phyloP scores from a whole-genome alignment of 768 basidiomycete species.

The Sporobolomyces pararoseus region DNA sequence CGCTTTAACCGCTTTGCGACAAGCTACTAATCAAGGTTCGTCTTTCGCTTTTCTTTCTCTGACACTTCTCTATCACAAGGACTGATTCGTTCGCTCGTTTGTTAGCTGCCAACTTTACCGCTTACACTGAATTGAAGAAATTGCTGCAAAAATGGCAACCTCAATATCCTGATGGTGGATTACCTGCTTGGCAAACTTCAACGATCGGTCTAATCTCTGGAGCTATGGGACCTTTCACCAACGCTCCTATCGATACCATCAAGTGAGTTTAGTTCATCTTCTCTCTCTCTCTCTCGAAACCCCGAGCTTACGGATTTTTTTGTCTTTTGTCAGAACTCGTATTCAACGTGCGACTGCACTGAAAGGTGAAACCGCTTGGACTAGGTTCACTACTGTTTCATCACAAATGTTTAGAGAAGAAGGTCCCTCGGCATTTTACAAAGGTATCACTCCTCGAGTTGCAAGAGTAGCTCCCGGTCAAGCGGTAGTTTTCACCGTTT shows the following conservation, averaged over 20 bases:
- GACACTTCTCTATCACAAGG: too few relatives aligned
- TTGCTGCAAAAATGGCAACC: conserved; percentile 74
- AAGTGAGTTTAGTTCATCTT: conserved; percentile 30
- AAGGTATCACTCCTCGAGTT: conserved; percentile 95
- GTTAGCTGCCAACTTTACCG: conserved; percentile 90
- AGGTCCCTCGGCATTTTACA: conserved; percentile 87
- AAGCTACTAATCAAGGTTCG: conserved; percentile 94
- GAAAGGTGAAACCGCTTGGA: conserved; percentile 70
- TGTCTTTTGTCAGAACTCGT: conserved; percentile 66
- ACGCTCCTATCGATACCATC: conserved; percentile 60
- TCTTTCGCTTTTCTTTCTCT: too few relatives aligned
- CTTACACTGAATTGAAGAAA: conserved; percentile 94
- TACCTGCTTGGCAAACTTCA: conserved; percentile 96
- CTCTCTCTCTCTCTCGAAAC: neutral
- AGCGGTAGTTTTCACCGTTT: conserved; percentile 95
- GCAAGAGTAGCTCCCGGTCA: conserved; percentile 88
- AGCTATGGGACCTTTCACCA: conserved; percentile 97
- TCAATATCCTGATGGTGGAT: conserved; percentile 58
- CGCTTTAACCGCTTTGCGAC: conserved; percentile 82
- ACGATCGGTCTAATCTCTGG: conserved; percentile 89
- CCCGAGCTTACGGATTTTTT: neutral
- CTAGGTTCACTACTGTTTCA: conserved; percentile 74
- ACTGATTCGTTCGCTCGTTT: too few relatives aligned
- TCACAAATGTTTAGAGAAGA: conserved; percentile 90
- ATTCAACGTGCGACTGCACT: conserved; percentile 57